These are phyloP conservation scores for Aspergillus heteromorphus DNA, from an alignment of 495 filamentous ascomycete genomes.

Conservation along the genomic window DNA sequence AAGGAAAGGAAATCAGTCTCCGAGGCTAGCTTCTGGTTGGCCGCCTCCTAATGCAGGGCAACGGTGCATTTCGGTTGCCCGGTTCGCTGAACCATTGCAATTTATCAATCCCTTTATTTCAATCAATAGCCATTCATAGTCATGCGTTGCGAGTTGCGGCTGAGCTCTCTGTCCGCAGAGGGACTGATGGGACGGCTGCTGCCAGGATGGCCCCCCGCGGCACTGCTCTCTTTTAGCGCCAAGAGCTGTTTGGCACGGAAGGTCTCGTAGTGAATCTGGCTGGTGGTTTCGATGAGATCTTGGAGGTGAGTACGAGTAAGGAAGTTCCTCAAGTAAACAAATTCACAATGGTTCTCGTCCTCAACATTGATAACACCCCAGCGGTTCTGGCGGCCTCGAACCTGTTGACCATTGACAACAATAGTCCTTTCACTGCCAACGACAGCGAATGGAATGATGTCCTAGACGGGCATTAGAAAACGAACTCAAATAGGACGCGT, in stretches of 20 bases:
- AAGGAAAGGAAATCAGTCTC: constrained; percentile 9
- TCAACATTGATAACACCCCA: constrained; percentile 99
- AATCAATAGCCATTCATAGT: constrained; percentile 95
- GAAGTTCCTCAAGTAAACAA: constrained; percentile 97
- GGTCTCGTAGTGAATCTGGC: constrained; percentile 99
- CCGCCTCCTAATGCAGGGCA: constrained; percentile 2
- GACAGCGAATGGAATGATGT: constrained; percentile 95
- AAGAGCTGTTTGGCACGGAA: constrained; percentile 99
- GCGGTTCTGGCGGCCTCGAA: constrained; percentile 95
- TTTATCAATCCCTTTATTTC: constrained; percentile 1
- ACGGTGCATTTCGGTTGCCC: constrained; percentile 9
- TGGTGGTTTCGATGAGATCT: constrained; percentile 99
- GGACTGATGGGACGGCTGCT: constrained; percentile 93
- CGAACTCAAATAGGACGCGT: background rate
- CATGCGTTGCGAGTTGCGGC: constrained; percentile 91
- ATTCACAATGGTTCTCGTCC: constrained; percentile 99
- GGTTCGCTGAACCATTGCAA: constrained; percentile 11
- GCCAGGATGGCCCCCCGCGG: constrained; percentile 61
- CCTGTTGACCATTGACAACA: constrained; percentile 94
- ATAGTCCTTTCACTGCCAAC: constrained; percentile 97
- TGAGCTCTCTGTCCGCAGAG: constrained; percentile 87
- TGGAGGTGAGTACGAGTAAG: constrained; percentile 92
- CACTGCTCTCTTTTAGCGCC: constrained; percentile 95
- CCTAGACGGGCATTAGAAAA: constrained; percentile 46
- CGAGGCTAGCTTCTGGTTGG: constrained; percentile 11